phyloP scores from a whole-genome alignment of 1,139 yeast species.

The Zygosaccharomyces sapae region DNA sequence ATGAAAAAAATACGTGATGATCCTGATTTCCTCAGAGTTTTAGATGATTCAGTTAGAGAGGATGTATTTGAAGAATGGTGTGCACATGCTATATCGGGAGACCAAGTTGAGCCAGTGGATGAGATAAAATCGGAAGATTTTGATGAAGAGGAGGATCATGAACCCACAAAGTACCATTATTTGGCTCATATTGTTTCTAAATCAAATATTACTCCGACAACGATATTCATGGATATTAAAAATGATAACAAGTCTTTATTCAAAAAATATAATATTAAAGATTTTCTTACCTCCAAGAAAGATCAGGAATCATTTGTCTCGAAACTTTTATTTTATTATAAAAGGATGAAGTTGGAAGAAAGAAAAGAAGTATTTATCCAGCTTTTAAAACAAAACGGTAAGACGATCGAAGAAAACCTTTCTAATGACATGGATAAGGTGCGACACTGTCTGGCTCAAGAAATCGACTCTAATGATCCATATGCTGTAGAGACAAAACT shows the following conservation, averaged over 20 bases:
- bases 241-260: conserved; percentile 24
- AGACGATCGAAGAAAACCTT: conserved; percentile 7
- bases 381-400: conserved; percentile 7
- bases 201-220: conserved; percentile 18
- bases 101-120: not conserved
- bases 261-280: conserved; percentile 26
- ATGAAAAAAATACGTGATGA: conserved; percentile 23
- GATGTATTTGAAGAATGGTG: conserved; percentile 34
- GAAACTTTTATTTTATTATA: conserved; percentile 29
- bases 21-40: conserved; percentile 21
- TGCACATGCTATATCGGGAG: conserved; percentile 7
- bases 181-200: conserved; percentile 33
- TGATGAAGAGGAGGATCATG: conserved; percentile 19
- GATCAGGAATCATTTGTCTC: conserved; percentile 28
- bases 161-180: conserved; percentile 33
- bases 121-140: conserved; percentile 12
- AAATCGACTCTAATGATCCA: conserved; percentile 9
- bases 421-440: not conserved
- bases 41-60: conserved; percentile 23
- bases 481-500: conserved; percentile 23
- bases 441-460: conserved; percentile 1
- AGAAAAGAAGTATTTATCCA: conserved; percentile 21
- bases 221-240: conserved; percentile 30
- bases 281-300: conserved; percentile 20
- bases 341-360: conserved; percentile 20